Base-by-base conservation (phyloP, 805 yeast species). In the Schwanniomyces yamadae region DNA sequence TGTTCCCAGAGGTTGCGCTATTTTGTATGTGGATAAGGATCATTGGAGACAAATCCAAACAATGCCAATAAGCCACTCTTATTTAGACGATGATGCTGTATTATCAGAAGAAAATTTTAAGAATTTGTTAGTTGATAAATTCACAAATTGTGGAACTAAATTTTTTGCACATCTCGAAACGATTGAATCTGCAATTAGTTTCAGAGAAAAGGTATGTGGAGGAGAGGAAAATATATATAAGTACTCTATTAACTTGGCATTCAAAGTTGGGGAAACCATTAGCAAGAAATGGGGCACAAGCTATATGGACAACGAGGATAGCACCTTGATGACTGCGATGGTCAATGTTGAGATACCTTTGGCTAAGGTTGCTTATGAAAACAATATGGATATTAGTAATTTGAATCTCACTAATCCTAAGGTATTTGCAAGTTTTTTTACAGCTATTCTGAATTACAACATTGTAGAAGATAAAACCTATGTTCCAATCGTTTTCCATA, bases 1-100 rank as follows among this genome's bases (percentile, higher is more conserved):
- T 43, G 68, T 70, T 15, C 84, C 87, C 3, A 64, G 77, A 28
- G 76, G 80, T 4, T 71, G 73, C 45, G 82, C 84, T 0, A 60
- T 78, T 19, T 52, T 83, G 33, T 82, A 82, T 46, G 84, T 76
- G 5, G 69, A 73, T 42, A 65, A 69, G 3, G 62, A 65, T 36
- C 75, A 72, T 49, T 86, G 79, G 38, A 48, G 54, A 0, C 25
- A 41, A 2, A 59, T 82, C 36, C 82, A 79, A 39, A 71, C 84
- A 0, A 49, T 78, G 40, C 87, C 89, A 1, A 58, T 82, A 4
- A 73, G 82, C 23, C 78, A 75, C 39, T 52, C 58, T 6, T 78
- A 70, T 44, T 45, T 64, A 23, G 59, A 52, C 18, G 63, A 65
- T 20, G 55, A 57, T 7, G 61, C 49, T 0, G 42, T 19, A n/a